Conservation (phyloP, 495 filamentous ascomycete genomes). For the Penicillium angulare region DNA sequence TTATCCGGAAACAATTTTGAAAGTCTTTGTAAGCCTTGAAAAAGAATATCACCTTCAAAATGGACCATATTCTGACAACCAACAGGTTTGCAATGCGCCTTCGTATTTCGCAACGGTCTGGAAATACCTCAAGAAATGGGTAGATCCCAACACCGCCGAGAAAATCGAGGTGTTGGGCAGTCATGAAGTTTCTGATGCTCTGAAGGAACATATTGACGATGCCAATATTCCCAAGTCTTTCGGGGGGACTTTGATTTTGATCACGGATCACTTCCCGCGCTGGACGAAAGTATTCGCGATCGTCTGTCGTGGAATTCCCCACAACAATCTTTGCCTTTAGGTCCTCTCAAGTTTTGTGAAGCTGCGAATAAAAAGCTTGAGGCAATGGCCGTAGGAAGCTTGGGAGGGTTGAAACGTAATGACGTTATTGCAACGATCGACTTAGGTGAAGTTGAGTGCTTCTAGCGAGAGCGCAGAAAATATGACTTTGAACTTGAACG, state of each 20-base stretch:
- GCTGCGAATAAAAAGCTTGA: no score
- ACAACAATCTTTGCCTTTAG: conserved; percentile 12
- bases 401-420: no score
- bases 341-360: conserved; percentile 33
- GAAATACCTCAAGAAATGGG: conserved; percentile 24
- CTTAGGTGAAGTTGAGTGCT: no score
- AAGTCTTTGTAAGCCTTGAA: conserved; percentile 23
- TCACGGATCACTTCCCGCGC: conserved; percentile 25
- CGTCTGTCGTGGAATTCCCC: conserved; percentile 8
- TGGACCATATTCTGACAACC: not conserved
- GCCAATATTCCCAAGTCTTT: conserved; percentile 21
- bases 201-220: conserved; percentile 21
- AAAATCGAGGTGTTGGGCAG: conserved; percentile 22
- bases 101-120: conserved; percentile 26
- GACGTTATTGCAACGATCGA: no score
- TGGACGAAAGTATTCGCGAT: conserved; percentile 15
- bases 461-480: no score
- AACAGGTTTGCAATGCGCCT: conserved; percentile 29
- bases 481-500: no score
- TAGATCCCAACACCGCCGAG: conserved; percentile 27
- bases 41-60: not conserved
- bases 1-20: conserved; percentile 30
- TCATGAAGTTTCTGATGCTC: conserved; percentile 12
- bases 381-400: no score
- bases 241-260: conserved; percentile 22